Conservation (phyloP, 192 early-diverging fungal genomes). For the Podochytrium sp. region DNA sequence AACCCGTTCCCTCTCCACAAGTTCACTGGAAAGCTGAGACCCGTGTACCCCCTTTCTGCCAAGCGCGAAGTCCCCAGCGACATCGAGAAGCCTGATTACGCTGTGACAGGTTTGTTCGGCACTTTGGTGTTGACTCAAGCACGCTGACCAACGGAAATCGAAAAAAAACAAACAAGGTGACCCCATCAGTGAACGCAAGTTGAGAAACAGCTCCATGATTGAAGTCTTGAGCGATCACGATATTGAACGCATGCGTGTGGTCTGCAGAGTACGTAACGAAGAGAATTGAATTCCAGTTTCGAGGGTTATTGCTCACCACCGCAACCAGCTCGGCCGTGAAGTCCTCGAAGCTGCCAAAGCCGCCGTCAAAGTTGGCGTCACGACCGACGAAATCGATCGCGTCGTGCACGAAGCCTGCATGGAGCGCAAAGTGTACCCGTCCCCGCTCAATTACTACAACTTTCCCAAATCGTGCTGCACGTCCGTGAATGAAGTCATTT, state of each 20-base stretch:
- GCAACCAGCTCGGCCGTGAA: conserved; percentile 84
- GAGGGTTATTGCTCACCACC: not conserved
- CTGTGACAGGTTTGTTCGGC: conserved; percentile 14
- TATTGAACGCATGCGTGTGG: conserved; percentile 78
- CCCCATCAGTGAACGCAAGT: conserved; percentile 75
- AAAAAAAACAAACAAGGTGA: conserved; percentile 49
- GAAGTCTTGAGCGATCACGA: conserved; percentile 70
- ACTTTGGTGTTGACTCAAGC: not conserved
- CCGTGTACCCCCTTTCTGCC: conserved; percentile 52
- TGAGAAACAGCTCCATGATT: conserved; percentile 70
- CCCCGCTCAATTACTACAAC: conserved; percentile 92
- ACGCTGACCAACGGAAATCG: not conserved
- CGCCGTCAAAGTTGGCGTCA: conserved; percentile 80
- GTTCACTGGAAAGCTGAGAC: conserved; percentile 54
- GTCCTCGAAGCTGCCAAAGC: conserved; percentile 86
- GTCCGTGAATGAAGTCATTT: conserved; percentile 90
- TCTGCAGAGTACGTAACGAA: conserved; percentile 64
- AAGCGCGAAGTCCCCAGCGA: conserved; percentile 42
- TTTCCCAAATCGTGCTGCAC: conserved; percentile 98
- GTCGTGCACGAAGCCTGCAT: conserved; percentile 94
- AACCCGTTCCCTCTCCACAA: conserved; percentile 52
- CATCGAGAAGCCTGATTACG: conserved; percentile 53
- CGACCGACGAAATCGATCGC: conserved; percentile 95
- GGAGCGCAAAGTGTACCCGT: conserved; percentile 88
- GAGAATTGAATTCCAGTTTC: not conserved